A percentile compares a stretch with the other conserved stretches of the same genome.
Conservation (phyloP, 192 early-diverging fungal species). For the Piromyces sp. region DNA sequence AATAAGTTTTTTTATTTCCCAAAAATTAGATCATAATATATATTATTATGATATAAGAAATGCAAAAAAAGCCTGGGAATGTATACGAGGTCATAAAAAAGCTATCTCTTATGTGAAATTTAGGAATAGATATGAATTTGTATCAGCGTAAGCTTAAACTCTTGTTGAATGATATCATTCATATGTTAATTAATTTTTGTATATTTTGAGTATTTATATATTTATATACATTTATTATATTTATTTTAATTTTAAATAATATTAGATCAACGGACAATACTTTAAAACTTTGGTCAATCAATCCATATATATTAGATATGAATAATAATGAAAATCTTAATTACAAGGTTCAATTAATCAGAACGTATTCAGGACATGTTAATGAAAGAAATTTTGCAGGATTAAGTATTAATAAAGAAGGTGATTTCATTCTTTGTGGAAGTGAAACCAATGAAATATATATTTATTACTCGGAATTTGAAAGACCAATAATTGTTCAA, state of each 20-base stretch:
- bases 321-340: neutral
- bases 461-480: conserved; percentile 58
- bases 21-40: conserved; percentile 58
- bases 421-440: conserved; percentile 79
- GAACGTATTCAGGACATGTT: conserved; percentile 65
- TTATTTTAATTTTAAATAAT: neutral
- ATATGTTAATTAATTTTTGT: too few relatives aligned
- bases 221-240: neutral
- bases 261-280: conserved; percentile 72
- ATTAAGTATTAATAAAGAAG: conserved; percentile 43
- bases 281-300: conserved; percentile 67
- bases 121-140: conserved; percentile 51
- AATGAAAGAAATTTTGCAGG: conserved; percentile 99
- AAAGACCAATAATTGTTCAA: conserved; percentile 53
- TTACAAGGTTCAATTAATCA: conserved; percentile 18
- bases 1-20: too few relatives aligned
- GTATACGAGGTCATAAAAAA: conserved; percentile 74
- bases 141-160: conserved; percentile 52
- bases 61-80: conserved; percentile 40
- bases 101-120: conserved; percentile 92
- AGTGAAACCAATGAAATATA: conserved; percentile 84
- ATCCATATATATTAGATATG: neutral
- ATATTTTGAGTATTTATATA: too few relatives aligned
- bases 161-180: too few relatives aligned
- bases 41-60: conserved; percentile 82